Percentiles rank a stretch among this genome's conserved stretches.
These are phyloP conservation scores for barrel medic (Medicago truncatula) DNA, from an alignment of 306 rosid species.

Conservation along the genomic window DNA sequence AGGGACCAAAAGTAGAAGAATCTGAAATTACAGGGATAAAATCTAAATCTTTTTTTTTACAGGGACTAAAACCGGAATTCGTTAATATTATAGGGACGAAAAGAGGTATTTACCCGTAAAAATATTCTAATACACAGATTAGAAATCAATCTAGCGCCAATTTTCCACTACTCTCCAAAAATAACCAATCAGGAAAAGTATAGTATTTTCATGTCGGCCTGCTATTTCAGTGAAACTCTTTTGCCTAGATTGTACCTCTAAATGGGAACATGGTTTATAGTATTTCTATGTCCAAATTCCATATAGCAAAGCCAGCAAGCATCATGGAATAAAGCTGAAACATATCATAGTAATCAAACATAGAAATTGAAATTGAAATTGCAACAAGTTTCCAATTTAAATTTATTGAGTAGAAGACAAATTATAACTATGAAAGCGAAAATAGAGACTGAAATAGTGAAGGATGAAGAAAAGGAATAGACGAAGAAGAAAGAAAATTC, in stretches of 20 bases:
- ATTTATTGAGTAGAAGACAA: not conserved
- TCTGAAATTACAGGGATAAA: too few species aligned
- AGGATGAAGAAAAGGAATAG: not conserved
- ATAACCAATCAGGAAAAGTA: not conserved
- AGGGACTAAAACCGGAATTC: too few species aligned
- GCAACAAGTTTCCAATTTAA: not conserved
- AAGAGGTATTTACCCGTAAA: too few species aligned
- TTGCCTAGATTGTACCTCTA: not conserved
- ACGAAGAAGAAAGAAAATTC: not conserved
- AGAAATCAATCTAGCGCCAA: not conserved
- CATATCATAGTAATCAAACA: not conserved
- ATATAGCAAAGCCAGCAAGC: too few species aligned
- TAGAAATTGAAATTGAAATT: not conserved
- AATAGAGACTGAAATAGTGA: not conserved
- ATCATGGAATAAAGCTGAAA: not conserved
- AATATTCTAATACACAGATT: not conserved
- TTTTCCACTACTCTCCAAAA: not conserved
- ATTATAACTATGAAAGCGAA: not conserved
- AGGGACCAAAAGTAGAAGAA: too few species aligned
- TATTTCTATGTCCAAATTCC: too few species aligned
- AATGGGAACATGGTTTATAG: too few species aligned
- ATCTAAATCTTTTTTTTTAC: too few species aligned
- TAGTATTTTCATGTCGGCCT: too few species aligned
- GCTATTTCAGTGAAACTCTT: not conserved
- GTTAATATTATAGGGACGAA: too few species aligned